A percentile compares a stretch with the other conserved stretches of the same genome.
Evolutionary conservation across 1,284 basidiomycete genomes (phyloP).

Genomic region (Inonotus hispidus): DNA sequence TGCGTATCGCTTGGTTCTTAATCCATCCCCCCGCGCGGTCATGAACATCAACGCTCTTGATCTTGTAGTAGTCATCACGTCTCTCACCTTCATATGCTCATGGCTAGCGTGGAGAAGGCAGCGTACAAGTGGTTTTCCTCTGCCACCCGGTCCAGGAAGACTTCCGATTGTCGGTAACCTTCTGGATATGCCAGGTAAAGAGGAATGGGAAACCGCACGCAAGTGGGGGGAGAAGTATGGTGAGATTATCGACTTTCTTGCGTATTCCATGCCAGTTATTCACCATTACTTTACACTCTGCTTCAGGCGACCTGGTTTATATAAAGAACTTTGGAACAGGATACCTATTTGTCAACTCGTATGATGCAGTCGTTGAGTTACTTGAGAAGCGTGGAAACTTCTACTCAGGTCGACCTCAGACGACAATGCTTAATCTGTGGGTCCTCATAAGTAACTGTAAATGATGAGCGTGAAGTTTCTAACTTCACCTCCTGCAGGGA

Average conservation of each 20-base stretch:
- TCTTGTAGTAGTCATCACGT: neutral
- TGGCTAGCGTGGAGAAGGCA: neutral
- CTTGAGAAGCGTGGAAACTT: conserved; percentile 22
- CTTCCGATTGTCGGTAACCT: conserved; percentile 21
- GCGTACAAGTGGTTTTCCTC: neutral
- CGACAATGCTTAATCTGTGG: conserved; percentile 11
- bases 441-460: neutral
- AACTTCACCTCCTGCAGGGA: no score
- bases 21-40: no score
- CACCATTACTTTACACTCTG: neutral
- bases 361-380: conserved; percentile 21
- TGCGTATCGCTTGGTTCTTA: no score
- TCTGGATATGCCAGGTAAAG: conserved; percentile 17
- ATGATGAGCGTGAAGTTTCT: no score
- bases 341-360: conserved; percentile 24
- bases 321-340: conserved; percentile 22
- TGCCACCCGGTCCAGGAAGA: conserved; percentile 20
- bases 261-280: neutral
- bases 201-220: conserved; percentile 15
- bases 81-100: neutral
- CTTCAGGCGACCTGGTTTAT: conserved; percentile 22
- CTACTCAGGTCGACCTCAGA: conserved; percentile 22
- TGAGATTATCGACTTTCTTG: neutral
- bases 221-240: conserved; percentile 21
- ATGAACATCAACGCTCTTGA: neutral